These are phyloP conservation scores for Saccharomyces paradoxus DNA, from an alignment of 805 yeast genomes.

Conservation along the genomic window DNA sequence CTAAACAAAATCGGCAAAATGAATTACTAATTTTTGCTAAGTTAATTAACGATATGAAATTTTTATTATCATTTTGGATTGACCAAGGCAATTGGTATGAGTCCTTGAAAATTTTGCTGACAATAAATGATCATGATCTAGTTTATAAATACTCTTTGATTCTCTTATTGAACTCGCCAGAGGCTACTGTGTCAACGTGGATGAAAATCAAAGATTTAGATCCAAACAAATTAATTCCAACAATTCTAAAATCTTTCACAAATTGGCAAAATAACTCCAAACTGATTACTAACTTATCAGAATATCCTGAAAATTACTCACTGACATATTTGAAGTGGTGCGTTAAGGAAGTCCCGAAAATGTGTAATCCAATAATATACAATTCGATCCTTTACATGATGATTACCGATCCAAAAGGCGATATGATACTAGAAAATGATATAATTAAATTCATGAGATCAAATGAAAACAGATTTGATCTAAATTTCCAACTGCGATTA, in stretches of 20 bases:
- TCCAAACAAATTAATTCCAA: conserved; percentile 62
- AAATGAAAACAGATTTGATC: conserved; percentile 39
- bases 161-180: conserved; percentile 59
- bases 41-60: conserved; percentile 57
- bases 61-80: conserved; percentile 62
- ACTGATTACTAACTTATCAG: conserved; percentile 22
- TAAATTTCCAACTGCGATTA: conserved; percentile 66
- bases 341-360: conserved; percentile 35
- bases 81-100: conserved; percentile 64
- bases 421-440: conserved; percentile 9
- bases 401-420: conserved; percentile 34
- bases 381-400: conserved; percentile 65
- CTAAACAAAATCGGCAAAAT: conserved; percentile 54
- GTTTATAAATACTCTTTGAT: conserved; percentile 65
- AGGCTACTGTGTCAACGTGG: conserved; percentile 72
- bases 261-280: conserved; percentile 23
- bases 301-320: conserved; percentile 49
- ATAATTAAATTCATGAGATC: conserved; percentile 44
- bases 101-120: conserved; percentile 50
- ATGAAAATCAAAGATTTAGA: conserved; percentile 44
- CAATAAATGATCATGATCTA: conserved; percentile 39
- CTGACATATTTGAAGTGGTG: conserved; percentile 54
- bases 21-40: conserved; percentile 64
- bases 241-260: conserved; percentile 62
- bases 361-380: conserved; percentile 42